These are phyloP conservation scores for Vaccinium vitisidaea DNA, from an alignment of 148 eudicot species.

Conservation along the genomic window DNA sequence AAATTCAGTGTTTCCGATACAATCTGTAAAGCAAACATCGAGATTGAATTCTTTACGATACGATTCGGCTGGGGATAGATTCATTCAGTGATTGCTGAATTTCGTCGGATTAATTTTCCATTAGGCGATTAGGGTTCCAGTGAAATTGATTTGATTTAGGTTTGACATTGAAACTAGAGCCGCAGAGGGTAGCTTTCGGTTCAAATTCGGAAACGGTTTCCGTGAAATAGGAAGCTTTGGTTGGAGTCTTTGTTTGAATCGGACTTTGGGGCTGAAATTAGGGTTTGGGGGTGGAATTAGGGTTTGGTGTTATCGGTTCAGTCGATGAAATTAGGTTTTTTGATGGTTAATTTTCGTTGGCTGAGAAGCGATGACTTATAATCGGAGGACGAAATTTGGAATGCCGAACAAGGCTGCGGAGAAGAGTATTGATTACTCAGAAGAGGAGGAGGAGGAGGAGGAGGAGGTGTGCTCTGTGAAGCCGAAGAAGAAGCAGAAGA, in stretches of 20 bases:
- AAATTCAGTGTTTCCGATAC: background rate
- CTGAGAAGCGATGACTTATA: slow-evolving; percentile 31
- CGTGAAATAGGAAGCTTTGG: background rate
- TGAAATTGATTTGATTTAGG: background rate
- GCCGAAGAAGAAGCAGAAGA: slow-evolving; percentile 40
- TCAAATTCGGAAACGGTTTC: background rate
- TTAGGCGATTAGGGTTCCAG: slow-evolving; percentile 13
- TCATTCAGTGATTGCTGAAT: background rate
- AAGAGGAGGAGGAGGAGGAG: slow-evolving; percentile 26
- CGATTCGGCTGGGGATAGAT: slow-evolving; percentile 1
- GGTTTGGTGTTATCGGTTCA: slow-evolving; percentile 24
- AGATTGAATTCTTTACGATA: background rate
- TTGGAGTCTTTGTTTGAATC: background rate
- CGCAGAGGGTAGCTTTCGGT: background rate
- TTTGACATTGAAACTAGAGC: background rate
- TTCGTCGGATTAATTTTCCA: background rate
- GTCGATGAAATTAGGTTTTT: slow-evolving; percentile 31
- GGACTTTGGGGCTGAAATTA: slow-evolving; percentile 17
- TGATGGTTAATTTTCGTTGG: slow-evolving; percentile 12
- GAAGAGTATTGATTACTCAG: slow-evolving; percentile 20
- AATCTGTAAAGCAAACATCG: background rate
- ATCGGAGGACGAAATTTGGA: slow-evolving; percentile 26
- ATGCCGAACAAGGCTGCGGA: slow-evolving; percentile 44
- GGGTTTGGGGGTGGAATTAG: slow-evolving; percentile 33
- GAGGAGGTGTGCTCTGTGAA: slow-evolving; percentile 18